Evolutionary conservation across 1,284 basidiomycete species (phyloP), one percentile per base, ranked within the genome.

Genomic region (Afroboletus lepidellus): DNA sequence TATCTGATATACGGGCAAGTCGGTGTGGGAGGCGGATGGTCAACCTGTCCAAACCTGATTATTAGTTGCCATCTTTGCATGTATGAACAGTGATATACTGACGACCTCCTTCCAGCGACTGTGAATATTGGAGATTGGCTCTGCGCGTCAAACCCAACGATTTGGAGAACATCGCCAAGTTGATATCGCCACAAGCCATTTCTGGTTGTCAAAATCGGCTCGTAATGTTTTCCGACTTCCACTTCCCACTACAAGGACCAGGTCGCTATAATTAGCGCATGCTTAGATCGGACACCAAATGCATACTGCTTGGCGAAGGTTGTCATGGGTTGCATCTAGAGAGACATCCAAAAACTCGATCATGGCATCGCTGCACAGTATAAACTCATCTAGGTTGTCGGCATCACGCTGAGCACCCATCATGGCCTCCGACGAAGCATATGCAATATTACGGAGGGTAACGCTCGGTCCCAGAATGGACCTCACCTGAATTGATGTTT

Each of bases 171-270:
- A n/a, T 65, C 63, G 1, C 57, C 63, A 2, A 63, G 12, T 34
- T n/a, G 34, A 20, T 36, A 36, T 5, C 34, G 34, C 34, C 34
- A 36, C 18, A 36, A 36, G 2, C 34, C 34, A 11, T 36, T 18
- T 20, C 34, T 18, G 3, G 34, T 36, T 8, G 34, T 36, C 34
- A 36, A 7, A 18, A n/a, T n/a, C n/a, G n/a, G n/a, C n/a, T n/a
- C n/a, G n/a, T n/a, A n/a, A n/a, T n/a, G 46, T 16, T 24, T 57
- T 1, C 58, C 57, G 3, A 51, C 48, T 34, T 60, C 37, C 11
- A 60, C 42, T 20, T 66, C 56, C 62, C 64, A 64, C 62, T 66
- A 15, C 13, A 1, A 6, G 25, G 25, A 27, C n/a, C n/a, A n/a
- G n/a, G n/a, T 48, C 12, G 18, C 2, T 13, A 23, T 13, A 12